Conservation (phyloP, 441 rosid species). For the Dalechampia spathulata region DNA sequence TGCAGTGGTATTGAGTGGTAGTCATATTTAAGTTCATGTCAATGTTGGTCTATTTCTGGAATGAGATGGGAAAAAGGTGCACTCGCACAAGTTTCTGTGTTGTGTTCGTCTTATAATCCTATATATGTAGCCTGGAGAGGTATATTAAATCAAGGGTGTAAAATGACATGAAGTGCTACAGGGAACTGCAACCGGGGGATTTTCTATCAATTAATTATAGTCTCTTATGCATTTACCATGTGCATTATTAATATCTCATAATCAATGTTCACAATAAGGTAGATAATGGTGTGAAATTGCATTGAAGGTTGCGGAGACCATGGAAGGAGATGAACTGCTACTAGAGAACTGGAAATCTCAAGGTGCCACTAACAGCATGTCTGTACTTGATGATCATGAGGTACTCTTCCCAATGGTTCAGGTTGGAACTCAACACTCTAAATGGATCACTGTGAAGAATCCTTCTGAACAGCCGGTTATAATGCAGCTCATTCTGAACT, state of each 20-base stretch:
- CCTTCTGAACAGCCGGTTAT: constrained; percentile 60
- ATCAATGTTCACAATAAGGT: not conserved
- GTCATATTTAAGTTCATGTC: not conserved
- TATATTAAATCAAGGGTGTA: not conserved
- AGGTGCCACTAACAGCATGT: constrained; percentile 32
- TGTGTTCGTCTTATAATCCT: not conserved
- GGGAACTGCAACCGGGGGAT: not conserved
- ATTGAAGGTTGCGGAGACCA: constrained; percentile 30
- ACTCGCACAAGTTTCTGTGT: not conserved
- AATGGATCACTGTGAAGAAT: constrained; percentile 60
- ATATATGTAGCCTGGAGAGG: not conserved
- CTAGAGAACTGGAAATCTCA: constrained; percentile 62
- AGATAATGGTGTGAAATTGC: constrained; percentile 14
- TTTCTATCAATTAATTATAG: not conserved
- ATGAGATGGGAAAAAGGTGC: not conserved
- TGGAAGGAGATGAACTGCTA: constrained; percentile 44
- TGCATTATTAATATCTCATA: not conserved
- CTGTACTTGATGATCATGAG: constrained; percentile 54
- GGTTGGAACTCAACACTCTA: constrained; percentile 41
- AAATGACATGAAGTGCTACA: not conserved
- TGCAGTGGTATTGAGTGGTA: not conserved
- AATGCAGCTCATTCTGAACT: constrained; percentile 69
- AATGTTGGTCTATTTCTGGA: too few relatives aligned
- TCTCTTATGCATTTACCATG: not conserved
- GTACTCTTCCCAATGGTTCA: constrained; percentile 44